Conservation (phyloP, 306 rosid genomes). For the Herpetospermum pedunculosum region DNA sequence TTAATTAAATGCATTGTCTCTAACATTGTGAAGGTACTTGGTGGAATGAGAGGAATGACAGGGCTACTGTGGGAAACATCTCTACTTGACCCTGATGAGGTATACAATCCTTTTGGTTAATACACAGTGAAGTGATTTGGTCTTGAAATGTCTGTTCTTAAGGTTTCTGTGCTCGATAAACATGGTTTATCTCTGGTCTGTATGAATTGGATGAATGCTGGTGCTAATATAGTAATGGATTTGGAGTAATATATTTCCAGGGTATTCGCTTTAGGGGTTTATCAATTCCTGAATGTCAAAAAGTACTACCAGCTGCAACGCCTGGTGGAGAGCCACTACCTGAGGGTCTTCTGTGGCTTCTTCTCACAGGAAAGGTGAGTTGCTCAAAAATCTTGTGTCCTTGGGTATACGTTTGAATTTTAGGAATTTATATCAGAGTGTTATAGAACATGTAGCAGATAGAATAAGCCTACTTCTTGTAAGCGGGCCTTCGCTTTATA, state of each 20-base stretch:
- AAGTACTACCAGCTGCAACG: slow-evolving; percentile 65
- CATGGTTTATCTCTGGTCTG: neutral
- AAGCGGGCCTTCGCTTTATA: neutral
- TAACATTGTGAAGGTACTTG: slow-evolving; percentile 55
- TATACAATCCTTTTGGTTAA: slow-evolving; percentile 21
- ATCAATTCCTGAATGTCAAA: slow-evolving; percentile 90
- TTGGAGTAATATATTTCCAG: slow-evolving; percentile 32
- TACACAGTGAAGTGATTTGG: neutral
- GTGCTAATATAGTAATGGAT: neutral
- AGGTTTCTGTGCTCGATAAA: neutral
- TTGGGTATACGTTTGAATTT: neutral
- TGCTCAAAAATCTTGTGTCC: neutral
- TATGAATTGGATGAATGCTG: neutral
- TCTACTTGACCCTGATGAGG: slow-evolving; percentile 97
- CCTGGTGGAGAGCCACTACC: slow-evolving; percentile 97
- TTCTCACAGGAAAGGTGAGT: slow-evolving; percentile 82
- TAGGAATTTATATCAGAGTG: neutral
- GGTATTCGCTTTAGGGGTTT: slow-evolving; percentile 91
- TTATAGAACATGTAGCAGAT: neutral
- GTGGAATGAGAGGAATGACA: slow-evolving; percentile 99
- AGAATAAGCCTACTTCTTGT: neutral
- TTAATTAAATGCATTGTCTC: neutral
- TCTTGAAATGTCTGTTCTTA: neutral
- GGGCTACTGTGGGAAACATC: slow-evolving; percentile 94
- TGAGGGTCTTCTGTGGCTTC: slow-evolving; percentile 90